Base-by-base conservation (phyloP, 495 filamentous ascomycete genomes). In the Neurospora sp. region DNA sequence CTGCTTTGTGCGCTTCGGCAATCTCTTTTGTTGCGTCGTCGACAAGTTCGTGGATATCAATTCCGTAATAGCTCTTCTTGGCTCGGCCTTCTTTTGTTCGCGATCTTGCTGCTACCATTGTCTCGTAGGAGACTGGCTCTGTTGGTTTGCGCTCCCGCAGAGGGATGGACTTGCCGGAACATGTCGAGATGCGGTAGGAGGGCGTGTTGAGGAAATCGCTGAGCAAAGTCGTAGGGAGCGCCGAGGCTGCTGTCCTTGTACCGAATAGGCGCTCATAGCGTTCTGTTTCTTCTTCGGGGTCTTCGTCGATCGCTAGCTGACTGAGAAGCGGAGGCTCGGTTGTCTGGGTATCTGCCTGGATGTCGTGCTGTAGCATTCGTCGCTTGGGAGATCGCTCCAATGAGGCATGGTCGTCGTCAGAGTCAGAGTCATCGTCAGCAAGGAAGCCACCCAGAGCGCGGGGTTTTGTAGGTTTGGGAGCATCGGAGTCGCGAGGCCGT, bases 11-110 rank as follows among this genome's bases (percentile, higher is more conserved):
- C 12, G 75, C 78, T 69, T 77, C 74, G 37, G 80, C 75, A 17
- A 86, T 82, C 44, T 87, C 81, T 27, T 83, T 80, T n/a, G 81
- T 81, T n/a, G 89, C 86, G 5, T 91, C 85, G 70, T 95, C 91
- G 53, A 98, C 83, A 31, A 98, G 81, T 61, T 87, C 81, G 75
- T 97, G 93, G 20, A 99, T 95, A 37, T 97, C 90, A 72, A 99
- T 90, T 8, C 96, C 96, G 80, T 95, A 99, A 78, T 92, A 98
- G 78, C 88, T 92, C 79, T 89, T 91, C 75, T 88, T 89, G n/a
- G 93, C 93, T 74, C 89, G 84, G 41, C 92, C 90, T 73, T 91
- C 84, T 73, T 86, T 89, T 6, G 87, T 88, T 42, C 83, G 87
- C 4, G 91, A 94, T 20, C 92, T 88, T 37, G 87, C 84, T 35